These are phyloP conservation scores for Clavulina sp. DNA, from an alignment of 768 basidiomycete species.

Conservation along the genomic window DNA sequence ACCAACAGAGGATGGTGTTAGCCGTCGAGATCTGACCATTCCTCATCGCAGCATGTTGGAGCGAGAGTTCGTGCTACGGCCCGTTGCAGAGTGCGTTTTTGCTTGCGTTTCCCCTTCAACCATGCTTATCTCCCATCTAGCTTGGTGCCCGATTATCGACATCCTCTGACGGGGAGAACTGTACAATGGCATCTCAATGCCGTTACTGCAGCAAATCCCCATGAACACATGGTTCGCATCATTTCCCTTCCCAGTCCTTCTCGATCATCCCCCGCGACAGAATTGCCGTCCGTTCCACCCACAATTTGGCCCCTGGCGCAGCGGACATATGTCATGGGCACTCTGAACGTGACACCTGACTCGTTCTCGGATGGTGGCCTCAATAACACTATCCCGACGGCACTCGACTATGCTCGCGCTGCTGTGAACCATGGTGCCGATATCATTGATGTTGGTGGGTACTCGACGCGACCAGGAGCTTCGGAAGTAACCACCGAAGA, in stretches of 20 bases:
- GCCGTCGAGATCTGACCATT: conserved; percentile 50
- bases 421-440: conserved; percentile 42
- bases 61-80: conserved; percentile 82
- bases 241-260: conserved; percentile 13
- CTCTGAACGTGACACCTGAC: conserved; percentile 85
- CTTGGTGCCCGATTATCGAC: conserved; percentile 57
- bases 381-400: conserved; percentile 34
- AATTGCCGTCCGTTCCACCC: background rate
- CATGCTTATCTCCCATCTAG: conserved; percentile 23
- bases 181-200: conserved; percentile 10
- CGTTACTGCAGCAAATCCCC: conserved; percentile 43
- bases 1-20: conserved; percentile 24
- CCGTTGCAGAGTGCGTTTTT: conserved; percentile 61
- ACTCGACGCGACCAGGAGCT: conserved; percentile 78
- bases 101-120: background rate
- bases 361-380: conserved; percentile 82
- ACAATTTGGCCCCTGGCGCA: conserved; percentile 9
- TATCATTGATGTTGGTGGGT: conserved; percentile 86
- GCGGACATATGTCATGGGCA: conserved; percentile 71
- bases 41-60: conserved; percentile 73
- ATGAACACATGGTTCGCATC: conserved; percentile 29
- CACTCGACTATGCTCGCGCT: conserved; percentile 32
- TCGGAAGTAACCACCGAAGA: conserved; percentile 45
- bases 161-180: conserved; percentile 28
- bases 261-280: background rate